Conservation (phyloP, 2,329 filamentous ascomycete genomes). For the Magnaporthiopsis incrustans region DNA sequence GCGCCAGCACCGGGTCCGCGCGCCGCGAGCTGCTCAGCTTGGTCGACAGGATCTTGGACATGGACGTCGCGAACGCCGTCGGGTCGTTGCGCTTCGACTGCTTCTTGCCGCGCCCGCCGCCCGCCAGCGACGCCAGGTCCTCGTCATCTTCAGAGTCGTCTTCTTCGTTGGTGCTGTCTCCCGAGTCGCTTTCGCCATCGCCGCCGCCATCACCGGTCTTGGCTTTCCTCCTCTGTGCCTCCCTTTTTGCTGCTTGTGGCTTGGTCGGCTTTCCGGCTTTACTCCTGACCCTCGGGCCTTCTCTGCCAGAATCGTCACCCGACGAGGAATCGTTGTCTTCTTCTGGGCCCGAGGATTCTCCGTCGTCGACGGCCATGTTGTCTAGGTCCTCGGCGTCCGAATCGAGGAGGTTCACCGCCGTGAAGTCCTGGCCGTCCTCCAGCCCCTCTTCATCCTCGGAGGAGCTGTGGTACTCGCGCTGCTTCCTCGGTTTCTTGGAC, state of each 20-base stretch:
- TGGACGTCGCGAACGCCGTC: conserved; percentile 80
- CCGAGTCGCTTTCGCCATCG: conserved; percentile 2
- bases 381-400: conserved; percentile 50
- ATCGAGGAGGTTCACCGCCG: conserved; percentile 45
- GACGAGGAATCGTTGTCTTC: conserved; percentile 22
- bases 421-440: conserved; percentile 35
- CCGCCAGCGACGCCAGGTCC: conserved; percentile 14
- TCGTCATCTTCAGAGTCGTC: conserved; percentile 17
- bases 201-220: neutral
- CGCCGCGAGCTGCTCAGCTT: conserved; percentile 79
- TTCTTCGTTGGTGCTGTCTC: conserved; percentile 16
- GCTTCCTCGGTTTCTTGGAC: conserved; percentile 42
- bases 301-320: conserved; percentile 18
- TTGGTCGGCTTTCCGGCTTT: conserved; percentile 12
- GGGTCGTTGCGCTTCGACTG: conserved; percentile 89
- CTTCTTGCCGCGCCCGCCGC: conserved; percentile 29
- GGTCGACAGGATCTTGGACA: conserved; percentile 84
- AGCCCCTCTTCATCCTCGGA: conserved; percentile 24
- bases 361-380: conserved; percentile 43
- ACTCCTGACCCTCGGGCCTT: conserved; percentile 14
- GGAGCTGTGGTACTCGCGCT: conserved; percentile 44
- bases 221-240: neutral
- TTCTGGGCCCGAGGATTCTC: conserved; percentile 23
- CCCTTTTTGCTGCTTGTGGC: conserved; percentile 9
- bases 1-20: conserved; percentile 82